Percentiles rank a stretch among this genome's conserved stretches.
phyloP scores from a whole-genome alignment of 768 basidiomycete genomes.

The Phanerodontia chrysosporium region DNA sequence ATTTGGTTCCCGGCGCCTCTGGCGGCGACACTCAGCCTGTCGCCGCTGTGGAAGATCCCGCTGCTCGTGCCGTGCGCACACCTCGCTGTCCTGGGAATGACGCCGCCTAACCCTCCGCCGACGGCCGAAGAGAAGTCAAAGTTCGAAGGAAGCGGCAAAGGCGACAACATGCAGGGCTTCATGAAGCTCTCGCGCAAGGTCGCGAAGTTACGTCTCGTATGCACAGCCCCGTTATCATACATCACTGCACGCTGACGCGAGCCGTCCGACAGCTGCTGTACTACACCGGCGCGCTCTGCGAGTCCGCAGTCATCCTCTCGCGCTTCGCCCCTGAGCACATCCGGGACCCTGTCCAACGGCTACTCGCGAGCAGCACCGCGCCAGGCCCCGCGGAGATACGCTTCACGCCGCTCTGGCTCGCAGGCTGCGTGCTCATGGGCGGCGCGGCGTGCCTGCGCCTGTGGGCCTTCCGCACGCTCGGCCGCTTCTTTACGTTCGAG shows the following conservation, averaged over 20 bases:
- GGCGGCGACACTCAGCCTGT: not conserved
- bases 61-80: not conserved
- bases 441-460: not conserved
- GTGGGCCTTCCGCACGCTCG: constrained; percentile 11
- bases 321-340: not conserved
- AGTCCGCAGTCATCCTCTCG: constrained; percentile 1
- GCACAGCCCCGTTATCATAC: not conserved
- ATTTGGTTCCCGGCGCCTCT: not conserved
- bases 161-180: not conserved
- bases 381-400: not conserved
- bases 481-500: constrained; percentile 16
- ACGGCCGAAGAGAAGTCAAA: not conserved
- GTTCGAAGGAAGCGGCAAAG: not conserved
- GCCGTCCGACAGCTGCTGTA: not conserved
- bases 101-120: not conserved
- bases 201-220: not conserved
- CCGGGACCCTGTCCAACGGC: not conserved
- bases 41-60: not conserved
- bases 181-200: not conserved
- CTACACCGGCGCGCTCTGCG: not conserved
- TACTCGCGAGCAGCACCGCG: not conserved
- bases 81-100: not conserved
- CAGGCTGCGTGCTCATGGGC: not conserved
- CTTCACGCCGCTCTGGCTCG: not conserved
- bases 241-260: not conserved